Evolutionary conservation across 257 asterid species (phyloP).

Genomic region (Petrea volubilis): DNA sequence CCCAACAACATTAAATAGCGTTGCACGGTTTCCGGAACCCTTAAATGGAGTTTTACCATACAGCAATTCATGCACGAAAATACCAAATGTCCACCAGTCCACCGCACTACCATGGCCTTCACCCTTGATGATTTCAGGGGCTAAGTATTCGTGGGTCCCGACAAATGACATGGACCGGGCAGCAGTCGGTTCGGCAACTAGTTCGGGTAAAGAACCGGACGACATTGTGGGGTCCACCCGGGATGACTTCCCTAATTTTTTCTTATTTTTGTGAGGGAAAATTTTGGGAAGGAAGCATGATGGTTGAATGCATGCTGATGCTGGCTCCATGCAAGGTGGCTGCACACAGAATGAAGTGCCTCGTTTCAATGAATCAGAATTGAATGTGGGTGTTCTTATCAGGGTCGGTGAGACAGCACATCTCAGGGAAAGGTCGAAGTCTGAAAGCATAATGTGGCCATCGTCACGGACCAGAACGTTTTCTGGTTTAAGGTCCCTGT

Average conservation of each 20-base stretch:
- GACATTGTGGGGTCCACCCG: slow-evolving; percentile 35
- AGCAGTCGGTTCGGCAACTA: slow-evolving; percentile 77
- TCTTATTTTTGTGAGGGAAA: slow-evolving; percentile 58
- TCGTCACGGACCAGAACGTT: slow-evolving; percentile 80
- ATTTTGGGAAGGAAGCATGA: slow-evolving; percentile 72
- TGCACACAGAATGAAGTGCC: slow-evolving; percentile 66
- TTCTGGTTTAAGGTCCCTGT: slow-evolving; percentile 81
- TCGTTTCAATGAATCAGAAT: slow-evolving; percentile 44
- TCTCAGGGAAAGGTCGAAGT: slow-evolving; percentile 72
- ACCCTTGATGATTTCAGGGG: slow-evolving; percentile 82
- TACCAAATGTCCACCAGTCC: slow-evolving; percentile 94
- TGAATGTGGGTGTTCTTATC: slow-evolving; percentile 40
- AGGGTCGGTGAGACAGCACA: slow-evolving; percentile 78
- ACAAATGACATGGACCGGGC: slow-evolving; percentile 88
- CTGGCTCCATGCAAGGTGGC: slow-evolving; percentile 67
- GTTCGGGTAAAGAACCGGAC: slow-evolving; percentile 56
- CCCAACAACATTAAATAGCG: slow-evolving; percentile 72
- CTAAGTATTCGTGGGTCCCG: slow-evolving; percentile 79
- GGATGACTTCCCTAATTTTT: slow-evolving; percentile 35
- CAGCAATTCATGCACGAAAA: slow-evolving; percentile 69
- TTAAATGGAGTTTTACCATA: slow-evolving; percentile 79
- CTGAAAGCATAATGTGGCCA: slow-evolving; percentile 86
- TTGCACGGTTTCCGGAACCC: slow-evolving; percentile 77
- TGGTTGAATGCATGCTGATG: slow-evolving; percentile 63
- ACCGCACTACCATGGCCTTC: slow-evolving; percentile 93